Evolutionary conservation across 768 basidiomycete genomes (phyloP), one percentile per base, ranked within the genome.

Genomic region (Tubosaeta brunneosetosa): DNA sequence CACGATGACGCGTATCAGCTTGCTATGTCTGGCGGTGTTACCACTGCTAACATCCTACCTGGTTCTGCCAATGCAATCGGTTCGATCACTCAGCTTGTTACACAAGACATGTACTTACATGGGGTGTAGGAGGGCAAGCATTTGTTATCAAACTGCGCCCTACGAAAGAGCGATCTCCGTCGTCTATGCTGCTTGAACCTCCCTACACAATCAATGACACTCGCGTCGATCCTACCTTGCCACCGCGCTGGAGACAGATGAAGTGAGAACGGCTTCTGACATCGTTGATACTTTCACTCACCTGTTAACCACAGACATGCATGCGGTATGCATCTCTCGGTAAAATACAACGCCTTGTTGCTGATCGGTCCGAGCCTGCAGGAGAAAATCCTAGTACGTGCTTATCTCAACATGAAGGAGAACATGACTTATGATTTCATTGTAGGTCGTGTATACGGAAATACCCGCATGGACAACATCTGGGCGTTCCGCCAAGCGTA

Each of bases 21-120:
- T 14, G 80, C 88, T 3, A 84, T 93, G 49, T 79, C 94, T 3
- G 93, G 93, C 11, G 94, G 94, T 13, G 85, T 95, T 32, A 95
- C 94, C 0, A 86, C 91, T 3, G 84, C 80, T 14, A 86, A 91
- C 59, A 75, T 94, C 37, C 71, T 94, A 4, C 89, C 93, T 9
- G 93, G 91, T 7, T 84, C 80, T 49, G 78, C 67, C 26, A 88
- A 90, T 69, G 83, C 81, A 37, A 88, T 91, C 45, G 89, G 89
- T 87, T 58, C 25, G 46, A 19, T 9, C 64, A 64, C 53, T 68
- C 67, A 22, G 62, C 10, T 36, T 29, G 36, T 33, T n/a, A n/a
- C 56, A 66, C 12, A 13, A 32, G 47, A 9, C 22, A 33, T 10
- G 40, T 26, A 9, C 44, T 59, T 32, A 55, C 51, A 50, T 8